phyloP scores from a whole-genome alignment of 495 filamentous ascomycete genomes.

The Chaetomium tenue region DNA sequence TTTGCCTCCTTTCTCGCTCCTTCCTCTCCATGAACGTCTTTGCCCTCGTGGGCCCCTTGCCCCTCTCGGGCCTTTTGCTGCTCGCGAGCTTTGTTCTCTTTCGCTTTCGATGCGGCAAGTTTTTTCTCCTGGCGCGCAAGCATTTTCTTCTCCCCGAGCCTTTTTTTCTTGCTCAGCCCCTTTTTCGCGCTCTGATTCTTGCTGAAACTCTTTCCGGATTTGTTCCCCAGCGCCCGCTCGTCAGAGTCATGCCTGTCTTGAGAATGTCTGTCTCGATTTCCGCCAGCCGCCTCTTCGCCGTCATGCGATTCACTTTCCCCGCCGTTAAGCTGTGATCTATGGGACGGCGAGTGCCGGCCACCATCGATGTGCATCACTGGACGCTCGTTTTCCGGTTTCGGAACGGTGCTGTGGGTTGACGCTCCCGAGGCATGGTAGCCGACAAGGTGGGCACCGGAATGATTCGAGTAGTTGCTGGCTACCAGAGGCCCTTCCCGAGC shows the following conservation, averaged over 20 bases:
- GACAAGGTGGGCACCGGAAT: not conserved
- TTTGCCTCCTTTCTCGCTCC: slow-evolving; percentile 28
- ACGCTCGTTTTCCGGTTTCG: slow-evolving; percentile 10
- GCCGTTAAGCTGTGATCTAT: slow-evolving; percentile 1
- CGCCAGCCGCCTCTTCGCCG: slow-evolving; percentile 10
- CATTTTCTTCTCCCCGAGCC: not conserved
- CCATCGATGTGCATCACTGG: not conserved
- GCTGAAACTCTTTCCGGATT: slow-evolving; percentile 22
- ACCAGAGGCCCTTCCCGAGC: not conserved
- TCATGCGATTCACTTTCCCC: slow-evolving; percentile 12
- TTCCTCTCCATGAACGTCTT: too few species aligned
- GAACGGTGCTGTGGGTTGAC: slow-evolving; percentile 1
- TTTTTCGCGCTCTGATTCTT: not conserved
- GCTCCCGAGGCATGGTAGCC: not conserved
- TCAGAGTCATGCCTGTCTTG: slow-evolving; percentile 5
- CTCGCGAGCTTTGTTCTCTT: not conserved
- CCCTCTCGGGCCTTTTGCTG: slow-evolving; percentile 5
- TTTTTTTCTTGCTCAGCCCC: not conserved
- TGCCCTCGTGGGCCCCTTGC: slow-evolving; percentile 26
- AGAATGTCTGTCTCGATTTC: slow-evolving; percentile 20
- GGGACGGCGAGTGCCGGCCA: slow-evolving; percentile 17
- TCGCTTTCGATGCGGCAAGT: too few species aligned
- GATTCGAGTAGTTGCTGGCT: not conserved
- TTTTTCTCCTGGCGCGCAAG: slow-evolving; percentile 29
- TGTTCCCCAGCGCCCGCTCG: slow-evolving; percentile 24